Conservation (phyloP, 2,329 filamentous ascomycete species). For the Nothomitra cinnamomea region DNA sequence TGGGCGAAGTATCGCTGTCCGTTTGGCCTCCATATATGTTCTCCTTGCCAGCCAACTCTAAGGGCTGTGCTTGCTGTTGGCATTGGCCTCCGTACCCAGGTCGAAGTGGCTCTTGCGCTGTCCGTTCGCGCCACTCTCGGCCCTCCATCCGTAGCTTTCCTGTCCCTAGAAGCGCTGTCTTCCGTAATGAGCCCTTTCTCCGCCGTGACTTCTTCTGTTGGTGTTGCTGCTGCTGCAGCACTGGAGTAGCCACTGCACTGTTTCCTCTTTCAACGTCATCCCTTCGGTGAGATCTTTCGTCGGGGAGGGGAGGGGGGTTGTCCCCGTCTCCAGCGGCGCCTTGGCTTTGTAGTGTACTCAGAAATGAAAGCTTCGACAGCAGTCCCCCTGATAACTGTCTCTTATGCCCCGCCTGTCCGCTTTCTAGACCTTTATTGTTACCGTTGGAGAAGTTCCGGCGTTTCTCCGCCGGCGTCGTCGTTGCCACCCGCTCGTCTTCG, state of each 20-base stretch:
- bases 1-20: neutral
- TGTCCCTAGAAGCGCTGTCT: constrained; percentile 67
- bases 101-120: constrained; percentile 29
- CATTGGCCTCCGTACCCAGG: constrained; percentile 20
- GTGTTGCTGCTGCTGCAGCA: constrained; percentile 29
- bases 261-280: constrained; percentile 21
- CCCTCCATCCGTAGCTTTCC: constrained; percentile 42
- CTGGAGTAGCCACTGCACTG: constrained; percentile 28
- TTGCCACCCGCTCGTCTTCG: neutral
- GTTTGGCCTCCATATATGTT: neutral
- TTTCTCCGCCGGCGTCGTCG: neutral
- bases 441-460: neutral
- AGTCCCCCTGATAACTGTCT: constrained; percentile 46
- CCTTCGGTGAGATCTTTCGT: constrained; percentile 16
- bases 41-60: neutral
- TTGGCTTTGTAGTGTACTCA: constrained; percentile 23
- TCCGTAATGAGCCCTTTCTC: constrained; percentile 70
- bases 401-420: constrained; percentile 21
- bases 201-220: constrained; percentile 41
- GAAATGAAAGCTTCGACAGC: constrained; percentile 52
- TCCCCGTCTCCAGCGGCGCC: constrained; percentile 18
- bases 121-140: neutral
- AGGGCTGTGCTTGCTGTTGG: constrained; percentile 25
- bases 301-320: constrained; percentile 9
- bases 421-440: neutral